Evolutionary conservation across 768 basidiomycete species (phyloP).

Genomic region (Tephrocybe rancida): DNA sequence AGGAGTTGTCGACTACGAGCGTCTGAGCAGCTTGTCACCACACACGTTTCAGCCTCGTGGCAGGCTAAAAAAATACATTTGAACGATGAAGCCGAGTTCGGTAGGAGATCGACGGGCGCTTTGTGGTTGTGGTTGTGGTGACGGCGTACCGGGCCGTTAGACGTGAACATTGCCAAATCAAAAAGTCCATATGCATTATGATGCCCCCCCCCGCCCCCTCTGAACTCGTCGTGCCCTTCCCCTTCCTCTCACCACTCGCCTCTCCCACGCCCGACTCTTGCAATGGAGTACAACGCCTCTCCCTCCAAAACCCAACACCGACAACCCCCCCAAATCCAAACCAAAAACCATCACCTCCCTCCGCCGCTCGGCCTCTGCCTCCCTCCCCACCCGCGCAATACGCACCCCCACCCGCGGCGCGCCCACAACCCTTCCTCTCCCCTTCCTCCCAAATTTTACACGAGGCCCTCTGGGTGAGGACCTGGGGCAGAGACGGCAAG

Average conservation of each 20-base stretch:
- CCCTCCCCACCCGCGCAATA: slow-evolving; percentile 82
- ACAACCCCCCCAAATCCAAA: slow-evolving; percentile 54
- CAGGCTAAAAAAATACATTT: no score
- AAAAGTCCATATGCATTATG: no score
- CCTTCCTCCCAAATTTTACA: slow-evolving; percentile 61
- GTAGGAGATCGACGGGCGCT: no score
- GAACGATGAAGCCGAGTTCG: no score
- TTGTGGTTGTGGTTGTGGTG: no score
- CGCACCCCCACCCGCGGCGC: slow-evolving; percentile 83
- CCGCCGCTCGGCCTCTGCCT: slow-evolving; percentile 82
- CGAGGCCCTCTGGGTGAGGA: slow-evolving; percentile 80
- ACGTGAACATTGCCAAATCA: no score
- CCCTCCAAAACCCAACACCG: neutral
- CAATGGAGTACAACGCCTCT: neutral
- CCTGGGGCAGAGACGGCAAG: slow-evolving; percentile 56
- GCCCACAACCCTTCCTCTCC: slow-evolving; percentile 51
- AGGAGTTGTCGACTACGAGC: no score
- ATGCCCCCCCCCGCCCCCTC: no score
- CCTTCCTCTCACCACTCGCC: neutral
- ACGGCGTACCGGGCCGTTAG: no score
- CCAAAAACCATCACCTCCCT: slow-evolving; percentile 84
- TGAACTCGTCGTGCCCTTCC: no score
- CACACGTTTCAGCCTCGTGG: no score
- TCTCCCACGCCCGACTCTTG: neutral
- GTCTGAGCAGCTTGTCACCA: no score